Base-by-base conservation (phyloP, 805 yeast species). In the Kluyveromyces lactis region DNA sequence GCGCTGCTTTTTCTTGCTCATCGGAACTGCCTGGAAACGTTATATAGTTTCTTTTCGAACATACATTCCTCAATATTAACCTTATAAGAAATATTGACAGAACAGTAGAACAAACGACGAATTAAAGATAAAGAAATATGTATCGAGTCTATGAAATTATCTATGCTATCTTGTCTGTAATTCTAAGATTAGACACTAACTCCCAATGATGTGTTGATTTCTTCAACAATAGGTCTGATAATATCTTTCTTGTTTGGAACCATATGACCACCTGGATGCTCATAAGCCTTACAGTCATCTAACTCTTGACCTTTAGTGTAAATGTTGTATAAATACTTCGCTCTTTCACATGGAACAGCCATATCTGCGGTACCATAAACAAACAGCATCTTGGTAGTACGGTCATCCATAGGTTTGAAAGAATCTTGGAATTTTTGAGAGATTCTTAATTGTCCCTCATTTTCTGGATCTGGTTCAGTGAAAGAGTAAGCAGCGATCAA, bases 191-290 rank as follows among this genome's bases (percentile, higher is more conserved):
- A 27, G 16, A n/a, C 30, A 12, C 11, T 19, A 30, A 17, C 26
- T 7, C 15, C 38, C 17, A 55, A 31, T 13, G 62, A 50, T 10
- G 48, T 35, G 26, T 45, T 45, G 38, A 67, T 63, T 33, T 57
- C 63, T 31, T 65, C 71, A 12, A 67, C 71, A 10, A 67, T 51
- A 1, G 71, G 71, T 46, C 61, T 64, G 38, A 66, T 51, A 50
- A 68, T 59, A 41, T 71, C 75, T 59, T 83, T 84, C 36, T 87
- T 81, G 62, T 86, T 86, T 21, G 97, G 98, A 34, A 90, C 95
- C 64, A 83, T 87, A 56, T 90, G 98, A 1, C 97, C 97, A 44
- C 98, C 97, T 8, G 97, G 97, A 54, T 90, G 98, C 47, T 75
- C 81, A 43, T 81, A 64, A 11, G 66, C 52, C 4, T 62, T 67